Percentiles rank a stretch among this genome's conserved stretches.
Evolutionary conservation across 345 rosid species (phyloP).

Genomic region (Sonneratia caseolaris): DNA sequence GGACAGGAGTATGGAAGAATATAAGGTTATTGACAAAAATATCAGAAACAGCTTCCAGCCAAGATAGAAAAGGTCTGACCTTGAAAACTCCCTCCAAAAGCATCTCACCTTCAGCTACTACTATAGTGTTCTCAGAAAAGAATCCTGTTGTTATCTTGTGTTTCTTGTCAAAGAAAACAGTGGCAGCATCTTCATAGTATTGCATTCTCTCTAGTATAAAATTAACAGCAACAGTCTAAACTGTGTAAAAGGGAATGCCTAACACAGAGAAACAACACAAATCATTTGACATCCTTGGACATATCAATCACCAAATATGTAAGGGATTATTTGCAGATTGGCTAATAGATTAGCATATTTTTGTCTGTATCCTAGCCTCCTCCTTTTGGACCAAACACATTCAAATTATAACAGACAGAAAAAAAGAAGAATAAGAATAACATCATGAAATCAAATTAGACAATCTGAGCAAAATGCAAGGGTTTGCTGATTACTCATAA

Average conservation of each 20-base stretch:
- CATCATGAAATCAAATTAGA: not conserved
- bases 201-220: not conserved
- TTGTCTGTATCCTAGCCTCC: not conserved
- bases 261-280: not conserved
- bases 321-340: too few relatives aligned
- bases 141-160: constrained; percentile 86
- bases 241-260: not conserved
- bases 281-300: not conserved
- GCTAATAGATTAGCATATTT: too few relatives aligned
- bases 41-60: not conserved
- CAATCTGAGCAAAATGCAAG: not conserved
- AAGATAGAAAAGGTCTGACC: constrained; percentile 29
- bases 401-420: not conserved
- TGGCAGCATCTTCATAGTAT: not conserved
- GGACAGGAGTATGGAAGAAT: not conserved
- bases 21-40: not conserved
- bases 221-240: not conserved
- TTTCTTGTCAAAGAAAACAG: constrained; percentile 43
- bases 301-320: not conserved
- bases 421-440: not conserved
- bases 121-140: constrained; percentile 81
- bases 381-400: not conserved
- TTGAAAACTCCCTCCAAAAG: constrained; percentile 62
- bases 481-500: not conserved
- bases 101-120: constrained; percentile 93